phyloP scores from a whole-genome alignment of 768 basidiomycete genomes.

The Lentinula lateritia region DNA sequence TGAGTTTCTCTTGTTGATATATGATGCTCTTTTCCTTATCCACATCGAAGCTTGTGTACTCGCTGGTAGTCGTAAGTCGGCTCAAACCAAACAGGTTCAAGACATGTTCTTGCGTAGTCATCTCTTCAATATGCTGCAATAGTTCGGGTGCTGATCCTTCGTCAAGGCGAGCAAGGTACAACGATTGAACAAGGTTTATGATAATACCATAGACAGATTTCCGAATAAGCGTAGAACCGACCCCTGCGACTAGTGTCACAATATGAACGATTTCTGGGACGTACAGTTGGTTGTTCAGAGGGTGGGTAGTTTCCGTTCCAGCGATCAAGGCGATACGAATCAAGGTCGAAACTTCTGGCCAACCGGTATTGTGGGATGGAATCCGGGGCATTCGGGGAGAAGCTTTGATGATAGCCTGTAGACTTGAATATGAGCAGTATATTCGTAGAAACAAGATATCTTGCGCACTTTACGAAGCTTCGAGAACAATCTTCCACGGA shows the following conservation, averaged over 20 bases:
- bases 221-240: slow-evolving; percentile 69
- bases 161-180: slow-evolving; percentile 56
- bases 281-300: slow-evolving; percentile 65
- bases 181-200: slow-evolving; percentile 75
- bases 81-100: slow-evolving; percentile 71
- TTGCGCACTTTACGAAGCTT: slow-evolving; percentile 63
- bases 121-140: slow-evolving; percentile 56
- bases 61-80: slow-evolving; percentile 59
- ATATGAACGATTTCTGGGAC: slow-evolving; percentile 81
- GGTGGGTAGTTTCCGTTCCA: slow-evolving; percentile 51
- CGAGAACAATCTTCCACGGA: slow-evolving; percentile 73
- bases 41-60: slow-evolving; percentile 54
- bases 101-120: slow-evolving; percentile 46
- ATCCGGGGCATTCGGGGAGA: slow-evolving; percentile 56
- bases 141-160: slow-evolving; percentile 59
- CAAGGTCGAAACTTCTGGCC: slow-evolving; percentile 79
- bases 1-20: slow-evolving; percentile 62
- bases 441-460: neutral
- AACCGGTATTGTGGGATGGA: slow-evolving; percentile 66
- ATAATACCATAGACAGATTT: slow-evolving; percentile 79
- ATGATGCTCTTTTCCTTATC: slow-evolving; percentile 50
- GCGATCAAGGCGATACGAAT: slow-evolving; percentile 71
- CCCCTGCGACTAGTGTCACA: slow-evolving; percentile 70
- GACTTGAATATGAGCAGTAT: neutral
- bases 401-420: slow-evolving; percentile 68